Evolutionary conservation across 2,329 filamentous ascomycete species (phyloP).

Genomic region (Trichoderma citrinoviride): DNA sequence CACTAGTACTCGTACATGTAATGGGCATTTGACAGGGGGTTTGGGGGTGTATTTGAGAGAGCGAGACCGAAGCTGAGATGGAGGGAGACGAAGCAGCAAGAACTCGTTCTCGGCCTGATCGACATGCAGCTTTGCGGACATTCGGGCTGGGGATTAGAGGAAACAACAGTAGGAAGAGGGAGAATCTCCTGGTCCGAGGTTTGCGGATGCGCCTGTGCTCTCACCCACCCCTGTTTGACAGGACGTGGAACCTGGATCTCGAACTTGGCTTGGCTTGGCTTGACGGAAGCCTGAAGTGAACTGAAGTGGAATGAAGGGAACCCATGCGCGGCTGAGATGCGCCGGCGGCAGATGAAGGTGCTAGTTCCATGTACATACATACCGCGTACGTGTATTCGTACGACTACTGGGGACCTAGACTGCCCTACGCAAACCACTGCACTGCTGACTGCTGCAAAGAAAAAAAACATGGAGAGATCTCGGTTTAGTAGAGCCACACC

Average conservation of each 20-base stretch:
- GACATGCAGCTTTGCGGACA: neutral
- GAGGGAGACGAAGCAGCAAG: neutral
- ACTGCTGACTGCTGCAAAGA: neutral
- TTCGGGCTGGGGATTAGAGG: neutral
- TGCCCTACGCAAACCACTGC: neutral
- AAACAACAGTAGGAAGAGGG: neutral
- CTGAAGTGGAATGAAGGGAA: neutral
- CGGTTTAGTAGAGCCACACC: slow-evolving; percentile 3
- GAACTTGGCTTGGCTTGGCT: neutral
- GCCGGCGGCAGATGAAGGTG: neutral
- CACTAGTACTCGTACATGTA: slow-evolving; percentile 3
- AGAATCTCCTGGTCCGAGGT: neutral
- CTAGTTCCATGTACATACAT: neutral
- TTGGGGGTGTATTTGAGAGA: neutral
- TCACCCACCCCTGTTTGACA: too few species aligned
- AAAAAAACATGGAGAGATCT: neutral
- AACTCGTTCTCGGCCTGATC: slow-evolving; percentile 16
- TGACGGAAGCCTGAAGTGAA: neutral
- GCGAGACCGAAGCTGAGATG: neutral
- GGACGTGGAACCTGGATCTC: too few species aligned
- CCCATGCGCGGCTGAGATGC: slow-evolving; percentile 14
- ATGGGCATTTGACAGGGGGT: too few species aligned
- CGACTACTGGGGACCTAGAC: too few species aligned
- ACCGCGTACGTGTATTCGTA: too few species aligned
- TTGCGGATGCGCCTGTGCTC: neutral